Evolutionary conservation across 768 basidiomycete species (phyloP), one percentile per base, ranked within the genome.

Genomic region (Psilocybe sp.): DNA sequence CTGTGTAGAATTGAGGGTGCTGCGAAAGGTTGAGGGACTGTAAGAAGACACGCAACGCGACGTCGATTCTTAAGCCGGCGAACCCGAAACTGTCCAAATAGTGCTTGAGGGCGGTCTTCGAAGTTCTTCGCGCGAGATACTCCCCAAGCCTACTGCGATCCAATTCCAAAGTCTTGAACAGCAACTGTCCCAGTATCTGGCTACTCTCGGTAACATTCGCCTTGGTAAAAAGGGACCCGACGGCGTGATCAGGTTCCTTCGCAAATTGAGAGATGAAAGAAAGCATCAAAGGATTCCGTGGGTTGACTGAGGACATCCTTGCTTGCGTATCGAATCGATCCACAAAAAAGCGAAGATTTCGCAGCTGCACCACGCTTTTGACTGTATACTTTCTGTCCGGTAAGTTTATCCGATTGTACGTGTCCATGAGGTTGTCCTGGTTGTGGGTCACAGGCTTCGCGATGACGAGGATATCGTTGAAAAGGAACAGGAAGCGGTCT

Each of bases 401-500:
- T 49, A 82, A 80, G 49, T 77, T 77, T 19, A 70, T 65, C 49
- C 23, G 23, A 28, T 75, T 75, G 51, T 66, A 68, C 45, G 71
- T 64, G 59, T 87, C 86, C 41, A 82, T 67, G 32, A 84, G 73
- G 33, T 73, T 70, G 54, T 89, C 87, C 44, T 81, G 77, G 39
- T 88, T 85, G 34, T 81, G 79, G 47, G 84, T 72, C 51, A 94
- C 76, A 11, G 94, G 94, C 66, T 98, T 98, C 36, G 95, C 87
- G 56, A 98, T 82, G 66, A 98, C 80, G 47, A 98, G 81, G 46
- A 98, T 80, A 65, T 99, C 97, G 66, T 75, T 92, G 79, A 99
- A 99, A n/a, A 98, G 79, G 74, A 98, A 95, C 9, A 98, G 79
- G 71, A 92, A 92, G 10, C 97, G 85, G 62, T 98, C 94, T 67